These are phyloP conservation scores for Leccinum fibrillosum DNA, from an alignment of 768 basidiomycete genomes.

Conservation along the genomic window DNA sequence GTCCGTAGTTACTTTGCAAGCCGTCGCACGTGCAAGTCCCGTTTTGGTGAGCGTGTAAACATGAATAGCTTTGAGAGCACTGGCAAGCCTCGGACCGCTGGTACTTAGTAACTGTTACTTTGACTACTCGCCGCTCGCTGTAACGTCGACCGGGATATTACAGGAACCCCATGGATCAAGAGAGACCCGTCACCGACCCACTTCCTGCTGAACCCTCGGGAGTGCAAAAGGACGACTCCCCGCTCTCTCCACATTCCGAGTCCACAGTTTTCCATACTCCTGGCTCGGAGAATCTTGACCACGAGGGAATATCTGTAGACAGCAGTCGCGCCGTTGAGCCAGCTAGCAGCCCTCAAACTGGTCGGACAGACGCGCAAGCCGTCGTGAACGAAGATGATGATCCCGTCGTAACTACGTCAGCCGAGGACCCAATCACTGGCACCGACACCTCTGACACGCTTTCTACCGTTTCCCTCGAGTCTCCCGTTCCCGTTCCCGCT, in stretches of 20 bases:
- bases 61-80: not conserved
- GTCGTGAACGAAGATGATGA: slow-evolving; percentile 1
- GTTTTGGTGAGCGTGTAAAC: not conserved
- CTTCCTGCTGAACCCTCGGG: not conserved
- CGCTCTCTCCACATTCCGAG: slow-evolving; percentile 6
- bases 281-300: not conserved
- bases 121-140: not conserved
- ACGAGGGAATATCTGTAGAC: not conserved
- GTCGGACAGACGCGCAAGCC: not conserved
- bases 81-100: not conserved
- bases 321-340: not conserved
- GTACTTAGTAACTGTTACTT: not conserved
- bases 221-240: slow-evolving; percentile 4
- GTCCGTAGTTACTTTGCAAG: slow-evolving; percentile 1
- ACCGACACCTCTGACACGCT: not conserved
- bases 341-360: not conserved
- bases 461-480: slow-evolving; percentile 8
- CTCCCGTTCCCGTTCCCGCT: not conserved
- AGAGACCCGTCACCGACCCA: slow-evolving; percentile 5
- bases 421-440: not conserved
- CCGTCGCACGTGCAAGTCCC: slow-evolving; percentile 23
- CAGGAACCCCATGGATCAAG: slow-evolving; percentile 18
- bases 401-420: not conserved
- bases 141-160: not conserved
- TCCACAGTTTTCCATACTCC: slow-evolving; percentile 2